These are phyloP conservation scores for Passalora sequoiae DNA, from an alignment of 2,329 filamentous ascomycete species.

Conservation along the genomic window DNA sequence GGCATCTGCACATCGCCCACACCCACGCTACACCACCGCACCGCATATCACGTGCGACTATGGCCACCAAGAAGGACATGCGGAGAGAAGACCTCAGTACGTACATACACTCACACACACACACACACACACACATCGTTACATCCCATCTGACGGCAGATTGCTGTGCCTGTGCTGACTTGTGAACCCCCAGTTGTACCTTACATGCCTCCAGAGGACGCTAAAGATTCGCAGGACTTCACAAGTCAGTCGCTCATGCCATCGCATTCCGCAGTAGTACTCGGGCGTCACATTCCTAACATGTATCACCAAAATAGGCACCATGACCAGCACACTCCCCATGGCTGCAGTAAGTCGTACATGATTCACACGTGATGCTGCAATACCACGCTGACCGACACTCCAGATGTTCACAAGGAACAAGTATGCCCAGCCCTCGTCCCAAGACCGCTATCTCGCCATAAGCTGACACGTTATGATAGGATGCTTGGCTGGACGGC, in stretches of 20 bases:
- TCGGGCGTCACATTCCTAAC: background rate
- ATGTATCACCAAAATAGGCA: constrained; percentile 38
- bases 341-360: constrained; percentile 70
- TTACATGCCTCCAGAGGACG: constrained; percentile 69
- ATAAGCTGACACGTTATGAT: constrained; percentile 4
- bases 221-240: constrained; percentile 63
- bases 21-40: too few relatives aligned
- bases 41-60: constrained; percentile 35
- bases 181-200: constrained; percentile 70
- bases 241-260: constrained; percentile 44
- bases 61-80: constrained; percentile 72
- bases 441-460: background rate
- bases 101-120: too few relatives aligned
- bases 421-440: constrained; percentile 52
- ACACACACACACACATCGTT: too few relatives aligned
- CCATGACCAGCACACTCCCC: constrained; percentile 72
- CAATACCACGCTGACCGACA: constrained; percentile 25
- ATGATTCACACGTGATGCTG: constrained; percentile 6
- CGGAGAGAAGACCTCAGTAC: constrained; percentile 67
- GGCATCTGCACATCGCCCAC: too few relatives aligned
- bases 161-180: background rate
- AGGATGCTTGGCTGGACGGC: constrained; percentile 66
- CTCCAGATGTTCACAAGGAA: constrained; percentile 80
- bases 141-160: constrained; percentile 2
- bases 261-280: too few relatives aligned